phyloP scores from a whole-genome alignment of 2,329 filamentous ascomycete genomes.

The Mycosphaerelloides madeirae region DNA sequence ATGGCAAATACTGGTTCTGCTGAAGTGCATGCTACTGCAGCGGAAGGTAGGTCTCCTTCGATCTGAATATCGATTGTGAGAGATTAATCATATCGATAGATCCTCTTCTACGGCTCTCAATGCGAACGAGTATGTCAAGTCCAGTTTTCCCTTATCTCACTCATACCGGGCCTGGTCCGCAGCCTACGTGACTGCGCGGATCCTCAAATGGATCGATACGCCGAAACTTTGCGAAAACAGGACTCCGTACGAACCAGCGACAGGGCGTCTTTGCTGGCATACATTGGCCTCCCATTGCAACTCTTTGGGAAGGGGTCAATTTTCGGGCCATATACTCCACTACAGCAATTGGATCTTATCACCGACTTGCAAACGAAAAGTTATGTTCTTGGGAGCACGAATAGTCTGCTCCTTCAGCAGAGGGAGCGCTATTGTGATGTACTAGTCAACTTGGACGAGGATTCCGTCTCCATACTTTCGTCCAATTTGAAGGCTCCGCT shows the following conservation, averaged over 20 bases:
- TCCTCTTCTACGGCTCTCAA: slow-evolving; percentile 96
- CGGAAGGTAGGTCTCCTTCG: slow-evolving; percentile 64
- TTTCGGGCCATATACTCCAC: slow-evolving; percentile 92
- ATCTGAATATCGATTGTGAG: slow-evolving; percentile 44
- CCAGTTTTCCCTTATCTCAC: slow-evolving; percentile 91
- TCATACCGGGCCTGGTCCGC: slow-evolving; percentile 88
- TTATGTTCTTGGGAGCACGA: slow-evolving; percentile 95
- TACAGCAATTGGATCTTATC: slow-evolving; percentile 91
- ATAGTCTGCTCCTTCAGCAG: slow-evolving; percentile 87
- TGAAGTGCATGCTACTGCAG: slow-evolving; percentile 90
- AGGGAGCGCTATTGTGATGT: slow-evolving; percentile 95
- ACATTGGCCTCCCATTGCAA: slow-evolving; percentile 91
- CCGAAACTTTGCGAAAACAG: slow-evolving; percentile 67
- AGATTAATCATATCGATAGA: slow-evolving; percentile 51
- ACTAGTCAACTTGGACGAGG: slow-evolving; percentile 90
- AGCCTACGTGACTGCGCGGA: slow-evolving; percentile 93
- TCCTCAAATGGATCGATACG: slow-evolving; percentile 82
- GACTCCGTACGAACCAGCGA: slow-evolving; percentile 89
- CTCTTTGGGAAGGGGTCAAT: slow-evolving; percentile 94
- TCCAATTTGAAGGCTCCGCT: slow-evolving; percentile 71
- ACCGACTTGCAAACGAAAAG: slow-evolving; percentile 94
- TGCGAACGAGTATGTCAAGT: slow-evolving; percentile 97
- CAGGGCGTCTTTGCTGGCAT: slow-evolving; percentile 78
- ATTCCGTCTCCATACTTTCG: slow-evolving; percentile 77
- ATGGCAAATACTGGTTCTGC: slow-evolving; percentile 86